phyloP scores from a whole-genome alignment of 2,329 filamentous ascomycete species.

The Fusarium albosuccineum region DNA sequence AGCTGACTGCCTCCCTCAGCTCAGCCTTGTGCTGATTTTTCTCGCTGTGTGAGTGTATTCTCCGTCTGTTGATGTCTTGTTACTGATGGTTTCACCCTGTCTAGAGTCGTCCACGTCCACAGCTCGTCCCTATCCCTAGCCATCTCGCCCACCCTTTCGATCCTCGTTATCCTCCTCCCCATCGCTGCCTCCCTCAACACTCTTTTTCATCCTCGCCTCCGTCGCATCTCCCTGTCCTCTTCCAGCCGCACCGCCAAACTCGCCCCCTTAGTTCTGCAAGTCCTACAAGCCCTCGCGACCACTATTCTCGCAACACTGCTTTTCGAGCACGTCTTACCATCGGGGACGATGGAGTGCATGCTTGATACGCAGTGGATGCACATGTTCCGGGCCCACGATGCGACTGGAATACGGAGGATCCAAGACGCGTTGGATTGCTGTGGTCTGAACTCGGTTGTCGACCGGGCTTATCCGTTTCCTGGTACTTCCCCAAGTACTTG shows the following conservation, averaged over 20 bases:
- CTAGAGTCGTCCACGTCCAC: conserved; percentile 57
- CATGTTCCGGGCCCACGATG: conserved; percentile 66
- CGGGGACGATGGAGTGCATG: conserved; percentile 59
- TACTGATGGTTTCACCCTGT: conserved; percentile 3
- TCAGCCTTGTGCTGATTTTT: conserved; percentile 48
- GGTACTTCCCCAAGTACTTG: conserved; percentile 55
- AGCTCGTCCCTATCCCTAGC: conserved; percentile 57
- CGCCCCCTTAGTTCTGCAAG: conserved; percentile 53
- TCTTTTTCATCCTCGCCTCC: conserved; percentile 51
- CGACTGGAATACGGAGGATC: conserved; percentile 65
- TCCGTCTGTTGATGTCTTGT: neutral
- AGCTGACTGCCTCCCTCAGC: conserved; percentile 31
- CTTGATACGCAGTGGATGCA: conserved; percentile 69
- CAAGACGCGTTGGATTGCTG: conserved; percentile 78
- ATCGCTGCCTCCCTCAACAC: conserved; percentile 55
- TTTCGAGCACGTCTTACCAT: conserved; percentile 51
- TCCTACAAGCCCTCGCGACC: conserved; percentile 57
- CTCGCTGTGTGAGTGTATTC: conserved; percentile 48
- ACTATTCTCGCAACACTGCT: conserved; percentile 62
- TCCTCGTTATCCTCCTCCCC: conserved; percentile 57
- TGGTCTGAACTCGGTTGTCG: conserved; percentile 68
- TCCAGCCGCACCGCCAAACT: conserved; percentile 41
- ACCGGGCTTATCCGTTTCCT: conserved; percentile 75
- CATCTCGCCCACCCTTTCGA: conserved; percentile 51
- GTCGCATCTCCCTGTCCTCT: conserved; percentile 43